A percentile compares a stretch with the other conserved stretches of the same genome.
These are phyloP conservation scores for Orobanche coerulescens DNA, from an alignment of 257 asterid species.

Conservation along the genomic window DNA sequence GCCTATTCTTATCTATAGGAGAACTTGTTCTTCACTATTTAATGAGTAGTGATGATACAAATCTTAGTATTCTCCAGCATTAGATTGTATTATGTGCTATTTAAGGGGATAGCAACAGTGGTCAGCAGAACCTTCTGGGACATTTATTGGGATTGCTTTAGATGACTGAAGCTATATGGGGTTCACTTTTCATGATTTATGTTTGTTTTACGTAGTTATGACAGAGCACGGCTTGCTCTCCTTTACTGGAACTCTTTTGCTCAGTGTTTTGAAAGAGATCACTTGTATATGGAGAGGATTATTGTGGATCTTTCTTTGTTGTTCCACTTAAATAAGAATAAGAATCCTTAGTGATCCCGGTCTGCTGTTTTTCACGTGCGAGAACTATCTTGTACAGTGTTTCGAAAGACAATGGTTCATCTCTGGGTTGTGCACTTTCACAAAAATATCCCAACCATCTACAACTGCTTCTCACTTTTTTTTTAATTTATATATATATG, in stretches of 20 bases:
- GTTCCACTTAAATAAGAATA: neutral
- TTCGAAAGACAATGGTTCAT: neutral
- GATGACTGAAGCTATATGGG: neutral
- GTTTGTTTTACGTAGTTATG: neutral
- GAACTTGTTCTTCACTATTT: neutral
- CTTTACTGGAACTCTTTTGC: neutral
- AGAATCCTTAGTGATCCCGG: neutral
- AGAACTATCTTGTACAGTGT: neutral
- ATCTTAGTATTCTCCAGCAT: neutral
- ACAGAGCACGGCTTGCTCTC: constrained; percentile 1
- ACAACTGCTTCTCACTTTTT: neutral
- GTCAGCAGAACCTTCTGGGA: neutral
- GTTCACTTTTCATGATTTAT: constrained; percentile 1
- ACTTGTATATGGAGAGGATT: constrained; percentile 1
- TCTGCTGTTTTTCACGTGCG: neutral
- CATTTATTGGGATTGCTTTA: neutral
- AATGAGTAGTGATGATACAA: neutral
- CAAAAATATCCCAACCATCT: neutral
- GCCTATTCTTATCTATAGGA: neutral
- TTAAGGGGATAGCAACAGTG: neutral
- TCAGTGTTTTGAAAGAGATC: neutral
- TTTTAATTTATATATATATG: too few species aligned
- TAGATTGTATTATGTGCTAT: neutral
- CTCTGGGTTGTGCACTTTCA: neutral
- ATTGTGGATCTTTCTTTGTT: neutral